Evolutionary conservation across 2,329 filamentous ascomycete genomes (phyloP), one percentile per base, ranked within the genome.

Genomic region (Pyricularia sp.): DNA sequence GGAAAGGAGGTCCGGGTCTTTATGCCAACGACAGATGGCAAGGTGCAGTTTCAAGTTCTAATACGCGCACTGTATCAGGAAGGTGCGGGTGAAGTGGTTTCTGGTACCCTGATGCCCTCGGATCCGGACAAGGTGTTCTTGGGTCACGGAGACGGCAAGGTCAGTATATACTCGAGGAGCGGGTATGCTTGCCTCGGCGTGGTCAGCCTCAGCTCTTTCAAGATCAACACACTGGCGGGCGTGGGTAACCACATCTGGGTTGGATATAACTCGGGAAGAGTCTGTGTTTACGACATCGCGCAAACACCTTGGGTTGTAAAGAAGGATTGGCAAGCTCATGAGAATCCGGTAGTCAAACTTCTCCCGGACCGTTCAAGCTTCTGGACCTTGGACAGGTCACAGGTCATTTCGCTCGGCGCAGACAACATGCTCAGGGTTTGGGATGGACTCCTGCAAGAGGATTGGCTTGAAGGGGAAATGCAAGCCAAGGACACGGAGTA

Each of bases 301-400:
- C 85, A 87, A 33, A 88, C 86, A n/a, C 94, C 94, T 0, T 99
- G 95, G 95, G 85, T 85, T 25, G 88, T 97, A 30, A 90, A 92
- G 80, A 99, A 99, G 78, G 94, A 98, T 75, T 99, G 95, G 94
- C 88, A 90, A 72, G 94, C 93, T 2, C 95, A 98, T 76, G 89
- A 92, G 7, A 91, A 91, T 71, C 92, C 94, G 0, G 90, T 97
- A 9, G 85, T 92, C 65, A 90, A 89, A 69, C 86, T 99, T 70
- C 80, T 92, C 14, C 86, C 91, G 1, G 95, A 99, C 76, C 84
- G 86, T 1, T 92, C 93, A 42, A 93, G 92, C 75, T 88, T 93
- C 66, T 98, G 94, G 87, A 92, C 90, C 69, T 83, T 95, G 71
- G 92, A 95, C 73, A 88, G 92, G 28, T 82, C 92, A 66, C 94